phyloP scores from a whole-genome alignment of 2,329 filamentous ascomycete genomes.

The Hypoxylon sp. region DNA sequence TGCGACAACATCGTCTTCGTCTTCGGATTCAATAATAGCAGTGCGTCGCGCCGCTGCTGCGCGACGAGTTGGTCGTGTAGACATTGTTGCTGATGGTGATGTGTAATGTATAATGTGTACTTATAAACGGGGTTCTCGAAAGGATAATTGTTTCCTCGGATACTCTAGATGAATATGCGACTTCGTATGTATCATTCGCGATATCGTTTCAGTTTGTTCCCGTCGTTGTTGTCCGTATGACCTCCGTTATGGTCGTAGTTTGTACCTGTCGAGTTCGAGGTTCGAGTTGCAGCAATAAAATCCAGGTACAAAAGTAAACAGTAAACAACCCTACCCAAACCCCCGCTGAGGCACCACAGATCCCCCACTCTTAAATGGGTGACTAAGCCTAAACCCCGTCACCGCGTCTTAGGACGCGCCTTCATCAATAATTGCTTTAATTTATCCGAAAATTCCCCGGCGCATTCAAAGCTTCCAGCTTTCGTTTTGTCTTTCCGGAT shows the following conservation, averaged over 20 bases:
- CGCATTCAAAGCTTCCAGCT: no score
- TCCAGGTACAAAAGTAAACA: constrained; percentile 21
- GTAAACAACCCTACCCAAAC: constrained; percentile 18
- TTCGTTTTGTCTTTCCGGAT: no score
- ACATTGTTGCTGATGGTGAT: constrained; percentile 37
- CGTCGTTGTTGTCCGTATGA: background rate
- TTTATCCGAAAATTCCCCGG: constrained; percentile 25
- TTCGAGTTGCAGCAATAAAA: no score
- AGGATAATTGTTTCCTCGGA: no score
- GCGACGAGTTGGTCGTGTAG: constrained; percentile 53
- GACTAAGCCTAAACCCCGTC: background rate
- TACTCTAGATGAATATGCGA: background rate
- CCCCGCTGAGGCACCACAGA: no score
- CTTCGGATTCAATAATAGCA: constrained; percentile 81
- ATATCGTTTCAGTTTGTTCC: background rate
- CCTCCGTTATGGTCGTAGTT: no score
- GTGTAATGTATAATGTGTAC: no score
- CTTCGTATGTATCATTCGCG: no score
- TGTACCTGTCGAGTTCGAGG: no score
- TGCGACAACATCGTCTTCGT: constrained; percentile 71
- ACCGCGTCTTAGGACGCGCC: no score
- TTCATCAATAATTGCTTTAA: no score
- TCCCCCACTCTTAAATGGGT: background rate
- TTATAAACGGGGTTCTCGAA: no score
- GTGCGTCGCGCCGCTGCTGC: constrained; percentile 69